These are phyloP conservation scores for Zea luxurians DNA, from an alignment of 176 grass and related monocot genomes.

Conservation along the genomic window DNA sequence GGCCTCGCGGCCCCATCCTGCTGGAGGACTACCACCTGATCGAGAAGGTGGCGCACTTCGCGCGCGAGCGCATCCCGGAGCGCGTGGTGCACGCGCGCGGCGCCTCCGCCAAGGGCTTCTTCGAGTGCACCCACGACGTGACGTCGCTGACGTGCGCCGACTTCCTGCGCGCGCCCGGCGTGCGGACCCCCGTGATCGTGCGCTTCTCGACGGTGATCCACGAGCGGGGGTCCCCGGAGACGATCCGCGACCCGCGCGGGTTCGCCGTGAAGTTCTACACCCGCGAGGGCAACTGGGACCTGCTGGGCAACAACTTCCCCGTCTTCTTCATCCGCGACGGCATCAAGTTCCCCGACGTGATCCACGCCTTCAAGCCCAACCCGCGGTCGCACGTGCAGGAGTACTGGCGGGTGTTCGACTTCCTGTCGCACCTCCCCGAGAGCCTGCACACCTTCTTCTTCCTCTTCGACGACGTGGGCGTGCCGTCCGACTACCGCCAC, in stretches of 20 bases:
- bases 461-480: slow-evolving; percentile 91
- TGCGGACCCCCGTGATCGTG: slow-evolving; percentile 61
- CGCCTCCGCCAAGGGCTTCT: slow-evolving; percentile 85
- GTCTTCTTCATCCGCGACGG: slow-evolving; percentile 97
- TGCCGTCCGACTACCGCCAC: slow-evolving; percentile 80
- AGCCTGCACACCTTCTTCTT: slow-evolving; percentile 97
- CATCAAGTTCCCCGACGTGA: slow-evolving; percentile 91
- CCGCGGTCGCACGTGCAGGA: slow-evolving; percentile 77
- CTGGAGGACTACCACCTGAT: slow-evolving; percentile 88
- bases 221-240: slow-evolving; percentile 83
- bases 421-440: slow-evolving; percentile 73
- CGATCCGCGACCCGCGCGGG: slow-evolving; percentile 85
- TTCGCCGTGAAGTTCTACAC: slow-evolving; percentile 99
- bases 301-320: slow-evolving; percentile 90
- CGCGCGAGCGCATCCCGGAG: slow-evolving; percentile 86
- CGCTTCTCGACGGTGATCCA: slow-evolving; percentile 96
- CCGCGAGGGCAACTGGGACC: slow-evolving; percentile 87
- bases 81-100: slow-evolving; percentile 84
- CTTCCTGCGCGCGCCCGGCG: slow-evolving; percentile 70
- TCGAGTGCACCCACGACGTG: slow-evolving; percentile 84
- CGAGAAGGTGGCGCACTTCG: slow-evolving; percentile 86
- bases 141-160: slow-evolving; percentile 70
- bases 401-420: slow-evolving; percentile 90
- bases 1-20: slow-evolving; percentile 62
- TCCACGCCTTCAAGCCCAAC: slow-evolving; percentile 95